Conservation (phyloP, 441 rosid genomes). For the Pelargonium myrrhifolium region DNA sequence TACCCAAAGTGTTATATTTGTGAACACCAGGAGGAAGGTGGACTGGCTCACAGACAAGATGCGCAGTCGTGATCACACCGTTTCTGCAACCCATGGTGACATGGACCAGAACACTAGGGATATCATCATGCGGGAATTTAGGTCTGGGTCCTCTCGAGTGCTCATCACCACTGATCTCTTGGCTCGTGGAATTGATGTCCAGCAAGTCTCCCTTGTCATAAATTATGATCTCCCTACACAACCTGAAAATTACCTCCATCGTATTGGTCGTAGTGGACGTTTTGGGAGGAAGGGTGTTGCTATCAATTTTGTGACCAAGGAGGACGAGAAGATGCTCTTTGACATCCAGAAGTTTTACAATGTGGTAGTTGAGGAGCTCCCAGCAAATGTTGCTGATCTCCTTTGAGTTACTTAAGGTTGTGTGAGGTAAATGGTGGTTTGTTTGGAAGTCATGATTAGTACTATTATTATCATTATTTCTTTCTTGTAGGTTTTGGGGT, state of each 20-base stretch:
- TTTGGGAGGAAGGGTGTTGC: constrained; percentile 13
- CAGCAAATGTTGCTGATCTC: constrained; percentile 63
- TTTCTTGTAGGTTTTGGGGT: background rate
- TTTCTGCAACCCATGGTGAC: constrained; percentile 3
- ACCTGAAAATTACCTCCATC: constrained; percentile 12
- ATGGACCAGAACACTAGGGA: constrained; percentile 10
- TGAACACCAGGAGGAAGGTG: constrained; percentile 11
- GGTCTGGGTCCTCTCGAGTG: constrained; percentile 7
- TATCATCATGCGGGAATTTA: constrained; percentile 12
- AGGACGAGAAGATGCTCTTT: constrained; percentile 8
- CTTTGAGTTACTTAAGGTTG: constrained; percentile 34
- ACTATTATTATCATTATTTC: background rate
- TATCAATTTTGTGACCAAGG: constrained; percentile 10
- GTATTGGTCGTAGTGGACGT: constrained; percentile 11
- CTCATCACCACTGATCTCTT: constrained; percentile 3
- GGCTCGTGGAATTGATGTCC: constrained; percentile 10
- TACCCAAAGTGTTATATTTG: constrained; percentile 12
- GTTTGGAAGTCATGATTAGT: background rate
- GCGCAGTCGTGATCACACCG: constrained; percentile 9
- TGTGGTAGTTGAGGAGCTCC: constrained; percentile 21
- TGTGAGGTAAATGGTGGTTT: background rate
- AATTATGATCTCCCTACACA: constrained; percentile 11
- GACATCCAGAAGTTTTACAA: constrained; percentile 13
- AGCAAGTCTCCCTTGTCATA: constrained; percentile 12
- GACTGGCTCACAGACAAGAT: constrained; percentile 13